These are phyloP conservation scores for Suillus luteus DNA, from an alignment of 768 basidiomycete genomes.

Conservation along the genomic window DNA sequence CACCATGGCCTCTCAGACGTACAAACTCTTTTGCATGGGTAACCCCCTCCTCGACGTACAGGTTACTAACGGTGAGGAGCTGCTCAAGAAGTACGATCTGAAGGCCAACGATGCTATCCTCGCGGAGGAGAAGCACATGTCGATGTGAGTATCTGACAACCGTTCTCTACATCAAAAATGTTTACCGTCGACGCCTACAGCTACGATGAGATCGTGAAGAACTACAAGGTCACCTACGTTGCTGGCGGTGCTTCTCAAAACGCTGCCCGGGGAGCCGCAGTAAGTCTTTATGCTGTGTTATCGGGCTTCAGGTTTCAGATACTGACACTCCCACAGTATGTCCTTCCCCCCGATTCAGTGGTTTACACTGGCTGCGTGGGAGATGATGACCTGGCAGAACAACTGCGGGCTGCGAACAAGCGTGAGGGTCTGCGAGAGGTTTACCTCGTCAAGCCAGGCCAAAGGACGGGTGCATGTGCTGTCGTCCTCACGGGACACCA, in stretches of 20 bases:
- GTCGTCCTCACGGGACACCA: conserved; percentile 93
- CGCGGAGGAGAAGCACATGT: conserved; percentile 83
- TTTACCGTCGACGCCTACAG: conserved; percentile 41
- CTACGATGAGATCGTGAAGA: conserved; percentile 83
- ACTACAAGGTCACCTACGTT: conserved; percentile 83
- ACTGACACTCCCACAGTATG: conserved; percentile 58
- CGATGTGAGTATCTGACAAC: conserved; percentile 59
- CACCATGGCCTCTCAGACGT: conserved; percentile 48
- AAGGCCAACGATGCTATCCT: conserved; percentile 96
- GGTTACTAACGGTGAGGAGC: conserved; percentile 79
- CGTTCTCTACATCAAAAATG: no score
- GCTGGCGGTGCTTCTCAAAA: conserved; percentile 98
- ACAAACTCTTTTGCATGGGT: conserved; percentile 85
- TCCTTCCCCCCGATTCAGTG: conserved; percentile 84
- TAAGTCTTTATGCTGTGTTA: conserved; percentile 41
- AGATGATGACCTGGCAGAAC: conserved; percentile 86
- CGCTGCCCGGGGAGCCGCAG: conserved; percentile 93
- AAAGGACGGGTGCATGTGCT: conserved; percentile 95
- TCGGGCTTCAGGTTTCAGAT: conserved; percentile 6
- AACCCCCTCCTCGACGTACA: conserved; percentile 98
- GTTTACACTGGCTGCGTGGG: conserved; percentile 96
- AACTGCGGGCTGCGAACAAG: conserved; percentile 87
- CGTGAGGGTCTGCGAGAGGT: conserved; percentile 87
- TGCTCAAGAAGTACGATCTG: conserved; percentile 87
- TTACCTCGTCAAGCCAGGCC: conserved; percentile 85